Evolutionary conservation across 257 asterid species (phyloP), one percentile per base, ranked within the genome.

Genomic region (Nicotiana otophora): DNA sequence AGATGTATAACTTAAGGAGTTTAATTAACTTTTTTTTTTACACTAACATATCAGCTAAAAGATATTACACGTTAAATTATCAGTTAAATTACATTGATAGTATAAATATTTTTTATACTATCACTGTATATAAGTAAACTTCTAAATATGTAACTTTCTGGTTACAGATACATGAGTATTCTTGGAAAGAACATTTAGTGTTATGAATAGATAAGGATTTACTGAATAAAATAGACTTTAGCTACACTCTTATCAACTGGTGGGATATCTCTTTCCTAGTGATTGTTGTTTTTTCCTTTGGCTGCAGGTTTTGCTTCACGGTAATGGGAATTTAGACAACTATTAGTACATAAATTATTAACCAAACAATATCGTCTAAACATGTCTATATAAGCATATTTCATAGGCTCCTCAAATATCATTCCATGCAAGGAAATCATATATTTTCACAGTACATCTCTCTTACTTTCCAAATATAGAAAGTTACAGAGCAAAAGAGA

Each of bases 211-310:
- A 51, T 7, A 34, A 67, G 28, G 53, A 17, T 34, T 67, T 33
- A 67, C 53, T 67, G 16, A 67, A 16, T 16, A 31, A 66, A 66
- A 67, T 67, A 75, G 48, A 75, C 80, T 75, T 75, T 26, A 51
- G 64, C 46, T 51, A 75, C 64, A 75, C 80, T 51, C 80, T 75
- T 75, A 4, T 42, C 48, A 53, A 75, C 53, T 75, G 80, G 64
- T 75, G 80, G 36, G 3, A 75, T 26, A 28, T 75, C 64, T 28
- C 46, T 51, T 51, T 75, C 80, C 62, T 48, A 0, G 11, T n/a
- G 75, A 23, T 23, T 75, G 23, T 3, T 26, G 0, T 62, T 20
- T 28, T 51, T 26, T 28, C 42, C 63, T 74, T 46, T 12, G 23
- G 60, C 60, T 42, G 61, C 7, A 46, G 79, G 79, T 74, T 74